A percentile compares a stretch with the other conserved stretches of the same genome.
Conservation (phyloP, 1,284 basidiomycete genomes). For the Microbotryum violaceum region DNA sequence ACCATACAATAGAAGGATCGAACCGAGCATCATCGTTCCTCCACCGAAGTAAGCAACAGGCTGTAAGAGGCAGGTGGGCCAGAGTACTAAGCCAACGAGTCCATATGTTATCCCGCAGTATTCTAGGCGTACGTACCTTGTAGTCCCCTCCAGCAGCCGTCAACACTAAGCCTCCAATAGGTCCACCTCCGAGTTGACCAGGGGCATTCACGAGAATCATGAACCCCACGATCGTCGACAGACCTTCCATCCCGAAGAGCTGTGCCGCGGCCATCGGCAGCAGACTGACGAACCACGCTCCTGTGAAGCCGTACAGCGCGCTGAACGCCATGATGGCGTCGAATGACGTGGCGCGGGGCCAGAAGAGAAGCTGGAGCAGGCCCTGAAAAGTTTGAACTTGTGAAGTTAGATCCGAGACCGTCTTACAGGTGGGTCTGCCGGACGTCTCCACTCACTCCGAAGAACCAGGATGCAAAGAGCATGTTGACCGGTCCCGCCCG, state of each 20-base stretch:
- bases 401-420: no score
- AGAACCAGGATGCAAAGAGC: slow-evolving; percentile 22
- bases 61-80: no score
- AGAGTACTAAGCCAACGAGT: no score
- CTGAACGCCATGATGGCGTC: slow-evolving; percentile 22
- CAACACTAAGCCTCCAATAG: slow-evolving; percentile 19
- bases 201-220: slow-evolving; percentile 19
- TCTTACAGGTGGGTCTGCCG: no score
- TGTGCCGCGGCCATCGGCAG: slow-evolving; percentile 7
- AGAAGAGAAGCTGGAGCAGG: slow-evolving; percentile 25
- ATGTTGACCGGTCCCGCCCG: slow-evolving; percentile 25
- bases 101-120: no score
- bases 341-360: slow-evolving; percentile 19
- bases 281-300: slow-evolving; percentile 20
- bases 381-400: not conserved
- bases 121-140: not conserved
- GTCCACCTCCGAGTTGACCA: slow-evolving; percentile 23
- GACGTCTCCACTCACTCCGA: slow-evolving; percentile 10
- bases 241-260: slow-evolving; percentile 26
- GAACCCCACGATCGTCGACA: slow-evolving; percentile 29
- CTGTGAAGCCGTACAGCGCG: slow-evolving; percentile 13
- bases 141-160: slow-evolving; percentile 5
- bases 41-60: slow-evolving; percentile 20
- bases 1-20: slow-evolving; percentile 13
- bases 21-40: slow-evolving; percentile 15